phyloP scores from a whole-genome alignment of 225 moss, liverwort and hornwort genomes.

The Physcomitrium patens region DNA sequence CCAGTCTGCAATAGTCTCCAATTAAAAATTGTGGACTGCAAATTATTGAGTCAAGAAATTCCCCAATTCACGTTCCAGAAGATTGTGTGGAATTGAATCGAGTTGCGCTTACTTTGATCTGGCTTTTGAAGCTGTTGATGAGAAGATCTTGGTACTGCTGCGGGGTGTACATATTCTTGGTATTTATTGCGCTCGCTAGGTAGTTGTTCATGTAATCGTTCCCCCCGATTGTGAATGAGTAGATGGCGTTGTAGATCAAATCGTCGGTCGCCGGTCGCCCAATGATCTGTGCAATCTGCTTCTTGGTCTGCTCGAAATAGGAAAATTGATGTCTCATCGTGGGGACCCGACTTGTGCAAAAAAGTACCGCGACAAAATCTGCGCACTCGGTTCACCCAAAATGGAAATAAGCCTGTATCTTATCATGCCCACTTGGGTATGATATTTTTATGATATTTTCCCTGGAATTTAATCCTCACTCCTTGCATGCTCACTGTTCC shows the following conservation, averaged over 20 bases:
- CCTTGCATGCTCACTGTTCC: no score
- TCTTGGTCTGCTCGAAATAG: constrained; percentile 52
- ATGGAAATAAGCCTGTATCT: no score
- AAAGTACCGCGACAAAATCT: no score
- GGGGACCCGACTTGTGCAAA: no score
- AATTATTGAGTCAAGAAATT: neutral
- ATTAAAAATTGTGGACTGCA: neutral
- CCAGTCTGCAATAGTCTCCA: constrained; percentile 45
- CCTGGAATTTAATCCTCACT: no score
- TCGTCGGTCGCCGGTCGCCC: constrained; percentile 46
- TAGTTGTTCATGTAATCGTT: constrained; percentile 96
- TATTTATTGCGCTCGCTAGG: constrained; percentile 28
- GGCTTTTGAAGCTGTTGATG: constrained; percentile 54
- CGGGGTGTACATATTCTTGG: constrained; percentile 34
- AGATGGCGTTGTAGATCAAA: constrained; percentile 52
- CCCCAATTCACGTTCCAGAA: neutral
- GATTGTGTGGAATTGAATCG: neutral
- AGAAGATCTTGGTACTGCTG: constrained; percentile 57
- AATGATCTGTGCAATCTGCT: constrained; percentile 39
- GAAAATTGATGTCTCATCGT: constrained; percentile 59
- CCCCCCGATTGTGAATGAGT: constrained; percentile 75
- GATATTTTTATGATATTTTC: no score
- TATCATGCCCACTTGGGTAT: no score
- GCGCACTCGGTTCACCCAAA: no score
- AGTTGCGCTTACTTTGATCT: constrained; percentile 43